Conservation (phyloP, 768 basidiomycete genomes). For the Trichaptum fuscoviolaceum region DNA sequence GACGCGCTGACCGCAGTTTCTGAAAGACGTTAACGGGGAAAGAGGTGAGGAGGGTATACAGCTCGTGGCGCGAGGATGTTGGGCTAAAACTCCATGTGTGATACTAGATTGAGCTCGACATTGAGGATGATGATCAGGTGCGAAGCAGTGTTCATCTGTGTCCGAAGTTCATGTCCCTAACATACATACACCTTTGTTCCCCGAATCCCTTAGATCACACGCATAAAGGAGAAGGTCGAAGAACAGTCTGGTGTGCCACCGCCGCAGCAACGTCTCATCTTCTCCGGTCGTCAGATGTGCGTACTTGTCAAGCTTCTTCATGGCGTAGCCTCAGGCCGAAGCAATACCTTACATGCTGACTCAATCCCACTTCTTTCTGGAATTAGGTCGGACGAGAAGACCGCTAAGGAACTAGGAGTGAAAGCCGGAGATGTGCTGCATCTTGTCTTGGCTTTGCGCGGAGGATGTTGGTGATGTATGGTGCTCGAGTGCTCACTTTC, state of each 20-base stretch:
- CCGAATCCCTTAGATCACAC: constrained; percentile 65
- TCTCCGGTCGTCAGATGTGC: constrained; percentile 89
- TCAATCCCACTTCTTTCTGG: constrained; percentile 3
- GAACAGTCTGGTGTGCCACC: constrained; percentile 98
- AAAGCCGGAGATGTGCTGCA: constrained; percentile 84
- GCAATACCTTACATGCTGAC: not conserved
- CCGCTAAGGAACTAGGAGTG: constrained; percentile 79
- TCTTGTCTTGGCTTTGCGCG: constrained; percentile 91
- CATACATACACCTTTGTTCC: constrained; percentile 8
- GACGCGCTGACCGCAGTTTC: constrained; percentile 4
- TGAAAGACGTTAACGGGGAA: constrained; percentile 91
- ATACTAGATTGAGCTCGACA: constrained; percentile 85
- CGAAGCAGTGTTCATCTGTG: constrained; percentile 14
- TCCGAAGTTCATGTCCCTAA: not conserved
- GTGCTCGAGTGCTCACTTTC: not conserved
- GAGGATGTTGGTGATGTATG: constrained; percentile 48
- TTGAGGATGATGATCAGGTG: constrained; percentile 85
- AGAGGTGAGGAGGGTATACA: constrained; percentile 53
- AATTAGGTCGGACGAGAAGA: constrained; percentile 85
- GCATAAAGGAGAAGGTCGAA: constrained; percentile 97
- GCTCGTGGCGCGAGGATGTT: not conserved
- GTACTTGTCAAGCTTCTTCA: constrained; percentile 19
- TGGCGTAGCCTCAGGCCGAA: not conserved
- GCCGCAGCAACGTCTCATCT: constrained; percentile 92
- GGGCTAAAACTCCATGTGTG: not conserved